Evolutionary conservation across 2,329 filamentous ascomycete species (phyloP), one percentile per base, ranked within the genome.

Genomic region (Fusarium chuoi): DNA sequence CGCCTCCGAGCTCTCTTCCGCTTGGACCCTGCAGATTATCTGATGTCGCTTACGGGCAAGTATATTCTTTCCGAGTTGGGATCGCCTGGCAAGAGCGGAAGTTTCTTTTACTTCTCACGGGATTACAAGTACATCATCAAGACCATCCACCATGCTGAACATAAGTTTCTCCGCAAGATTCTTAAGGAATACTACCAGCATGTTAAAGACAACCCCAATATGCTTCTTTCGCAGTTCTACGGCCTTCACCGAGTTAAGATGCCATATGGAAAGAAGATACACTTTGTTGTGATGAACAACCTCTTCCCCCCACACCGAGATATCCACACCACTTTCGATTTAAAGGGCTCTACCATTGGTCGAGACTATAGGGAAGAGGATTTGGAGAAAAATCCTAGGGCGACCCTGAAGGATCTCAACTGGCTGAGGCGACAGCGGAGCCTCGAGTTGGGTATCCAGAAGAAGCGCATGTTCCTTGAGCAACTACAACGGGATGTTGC

Each of bases 71-170:
- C 96, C 10, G 96, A 99, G 83, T 89, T 99, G 66, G 96, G 96
- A 41, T 98, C 96, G 8, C 96, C 96, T 3, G 96, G 96, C 68
- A 99, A 99, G 87, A 98, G 95, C 82, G 96, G 96, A 75, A 98
- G 95, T 83, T 99, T 99, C 86, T 99, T 99, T 85, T 99, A 99
- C 87, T 99, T 98, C 85, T 98, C 96, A 54, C 90, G 96, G 79
- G 96, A 99, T 84, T 99, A 99, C 88, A 98, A 98, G 84, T 99
- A 99, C 85, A 99, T 99, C 84, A 99, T 99, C 89, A 99, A 99
- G 85, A 99, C 96, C 28, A 98, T 99, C 76, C 96, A 99, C 81
- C 96, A 98, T 79, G 91, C 91, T 77, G 96, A 99, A 83, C 94
- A 96, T 86, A 95, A 95, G 79, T 95, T 96, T 74, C 87, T 97